Conservation (phyloP, 495 filamentous ascomycete genomes). For the Aspergillus saccharolyticus region DNA sequence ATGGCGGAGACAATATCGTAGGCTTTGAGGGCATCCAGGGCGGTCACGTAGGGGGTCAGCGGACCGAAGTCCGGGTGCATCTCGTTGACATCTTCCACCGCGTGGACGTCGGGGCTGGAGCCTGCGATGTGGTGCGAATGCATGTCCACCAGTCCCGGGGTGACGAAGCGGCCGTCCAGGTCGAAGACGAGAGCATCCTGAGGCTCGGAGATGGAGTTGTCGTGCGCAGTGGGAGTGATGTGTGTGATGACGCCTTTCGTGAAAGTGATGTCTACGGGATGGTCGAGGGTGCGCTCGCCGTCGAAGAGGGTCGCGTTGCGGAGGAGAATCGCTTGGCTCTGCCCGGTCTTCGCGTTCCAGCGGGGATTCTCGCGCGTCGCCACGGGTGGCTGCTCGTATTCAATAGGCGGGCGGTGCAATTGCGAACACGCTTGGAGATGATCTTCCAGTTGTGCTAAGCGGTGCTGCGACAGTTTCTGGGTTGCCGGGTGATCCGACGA, state of each 20-base stretch:
- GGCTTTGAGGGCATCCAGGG: background rate
- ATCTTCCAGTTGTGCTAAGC: background rate
- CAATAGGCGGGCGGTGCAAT: background rate
- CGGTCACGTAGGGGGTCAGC: background rate
- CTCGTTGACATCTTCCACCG: background rate
- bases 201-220: background rate
- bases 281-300: background rate
- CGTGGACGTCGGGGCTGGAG: background rate
- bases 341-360: background rate
- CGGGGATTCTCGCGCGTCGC: background rate
- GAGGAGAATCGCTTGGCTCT: background rate
- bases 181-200: background rate
- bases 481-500: background rate
- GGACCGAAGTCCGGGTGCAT: background rate
- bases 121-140: conserved; percentile 1
- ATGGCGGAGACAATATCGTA: background rate
- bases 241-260: background rate
- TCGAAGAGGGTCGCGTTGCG: conserved; percentile 2
- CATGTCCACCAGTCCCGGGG: conserved; percentile 1
- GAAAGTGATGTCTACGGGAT: background rate
- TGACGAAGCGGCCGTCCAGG: background rate
- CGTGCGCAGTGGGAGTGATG: background rate
- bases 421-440: background rate
- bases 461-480: background rate
- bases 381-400: background rate